phyloP scores from a whole-genome alignment of 2,329 filamentous ascomycete species.

The Rhynchosporium agropyri region DNA sequence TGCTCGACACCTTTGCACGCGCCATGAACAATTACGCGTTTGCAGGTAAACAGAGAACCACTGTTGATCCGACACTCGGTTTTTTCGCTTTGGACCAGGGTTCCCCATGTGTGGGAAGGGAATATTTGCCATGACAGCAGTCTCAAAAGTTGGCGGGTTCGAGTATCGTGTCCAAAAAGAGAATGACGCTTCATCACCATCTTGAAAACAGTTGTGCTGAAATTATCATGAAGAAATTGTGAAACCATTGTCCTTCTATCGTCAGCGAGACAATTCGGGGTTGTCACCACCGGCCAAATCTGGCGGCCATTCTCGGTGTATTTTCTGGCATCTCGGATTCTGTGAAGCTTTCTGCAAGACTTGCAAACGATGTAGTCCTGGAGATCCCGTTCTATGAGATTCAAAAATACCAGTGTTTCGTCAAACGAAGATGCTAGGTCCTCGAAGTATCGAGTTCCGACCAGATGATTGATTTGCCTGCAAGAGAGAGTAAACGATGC shows the following conservation, averaged over 20 bases:
- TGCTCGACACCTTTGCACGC: conserved; percentile 18
- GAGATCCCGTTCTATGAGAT: conserved; percentile 27
- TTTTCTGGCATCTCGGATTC: conserved; percentile 24
- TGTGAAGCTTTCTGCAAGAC: conserved; percentile 27
- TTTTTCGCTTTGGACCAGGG: conserved; percentile 16
- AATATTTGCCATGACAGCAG: conserved; percentile 18
- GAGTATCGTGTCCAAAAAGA: conserved; percentile 25
- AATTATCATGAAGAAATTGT: conserved; percentile 19
- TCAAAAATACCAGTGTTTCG: conserved; percentile 27
- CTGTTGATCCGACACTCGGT: conserved; percentile 25
- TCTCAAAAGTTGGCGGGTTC: conserved; percentile 24
- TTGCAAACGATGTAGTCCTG: conserved; percentile 23
- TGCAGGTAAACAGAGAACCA: conserved; percentile 23
- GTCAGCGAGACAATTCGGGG: conserved; percentile 17
- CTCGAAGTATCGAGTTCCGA: conserved; percentile 27
- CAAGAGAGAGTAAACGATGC: conserved; percentile 28
- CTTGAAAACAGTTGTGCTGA: conserved; percentile 29
- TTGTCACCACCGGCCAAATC: neutral
- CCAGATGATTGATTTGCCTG: conserved; percentile 21
- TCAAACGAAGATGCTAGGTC: conserved; percentile 19
- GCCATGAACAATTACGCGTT: conserved; percentile 17
- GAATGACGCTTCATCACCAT: conserved; percentile 29
- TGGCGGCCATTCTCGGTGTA: conserved; percentile 7
- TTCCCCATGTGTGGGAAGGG: neutral
- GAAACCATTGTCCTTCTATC: conserved; percentile 17